Evolutionary conservation across 768 basidiomycete genomes (phyloP), one percentile per base, ranked within the genome.

Genomic region (Suillus sp.): DNA sequence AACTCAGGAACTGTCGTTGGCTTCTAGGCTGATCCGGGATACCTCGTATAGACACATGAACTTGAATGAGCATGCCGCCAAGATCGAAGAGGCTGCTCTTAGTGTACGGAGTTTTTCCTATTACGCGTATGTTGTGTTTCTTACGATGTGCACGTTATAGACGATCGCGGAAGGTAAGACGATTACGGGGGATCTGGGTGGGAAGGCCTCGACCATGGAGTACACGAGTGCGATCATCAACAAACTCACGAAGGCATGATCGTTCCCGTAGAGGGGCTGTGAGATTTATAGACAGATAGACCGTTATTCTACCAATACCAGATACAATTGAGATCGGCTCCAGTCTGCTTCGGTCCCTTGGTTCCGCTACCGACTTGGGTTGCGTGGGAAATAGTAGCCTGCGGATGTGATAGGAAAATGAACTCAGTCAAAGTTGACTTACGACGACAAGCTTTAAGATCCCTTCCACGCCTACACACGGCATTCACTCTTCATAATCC

Each of bases 161-260:
- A 99, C 95, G 38, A 97, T 99, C 74, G 95, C 96, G 20, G 96
- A 97, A 79, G 97, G 97, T 68, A 95, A 92, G 80, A 77, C 82
- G 47, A 96, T 98, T 76, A 99, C 97, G 9, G 93, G 96, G 35
- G 97, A 99, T 77, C 80, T 99, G 63, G 95, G 97, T 25, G 97
- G 97, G 47, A 95, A 91, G 75, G 86, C 96, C 18, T 86, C 88
- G 38, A 99, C 97, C 3, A 82, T 82, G 75, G 89, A 97, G 77
- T 98, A 93, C 80, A 96, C 96, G 47, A 74, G 86, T 60, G 91
- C 94, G 32, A 96, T 98, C 78, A 89, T 97, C 65, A 70, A 80
- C 66, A 95, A 87, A 80, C 79, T 96, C 68, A 67, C 71, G 60
- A 70, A 69, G 63, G 69, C 63, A 55, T 72, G 71, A 70, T 61